Conservation (phyloP, 495 filamentous ascomycete genomes). For the Aspergillus kassunensis region DNA sequence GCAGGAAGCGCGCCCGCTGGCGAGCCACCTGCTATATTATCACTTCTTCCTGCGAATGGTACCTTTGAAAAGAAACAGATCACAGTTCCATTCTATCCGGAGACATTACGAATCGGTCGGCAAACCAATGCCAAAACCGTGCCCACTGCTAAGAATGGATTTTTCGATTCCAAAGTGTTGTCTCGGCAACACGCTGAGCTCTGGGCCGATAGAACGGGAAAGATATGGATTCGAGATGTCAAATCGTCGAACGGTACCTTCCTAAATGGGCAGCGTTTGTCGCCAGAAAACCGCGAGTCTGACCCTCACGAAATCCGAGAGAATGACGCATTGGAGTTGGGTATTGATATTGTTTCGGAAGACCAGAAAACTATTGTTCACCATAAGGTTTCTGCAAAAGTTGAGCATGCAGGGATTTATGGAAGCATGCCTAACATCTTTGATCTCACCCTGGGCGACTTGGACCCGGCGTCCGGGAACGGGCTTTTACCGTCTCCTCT, state of each 20-base stretch:
- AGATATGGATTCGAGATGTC: conserved; percentile 93
- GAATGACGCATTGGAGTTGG: conserved; percentile 83
- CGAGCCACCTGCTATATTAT: conserved; percentile 69
- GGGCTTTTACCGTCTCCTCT: conserved; percentile 61
- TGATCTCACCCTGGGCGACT: conserved; percentile 85
- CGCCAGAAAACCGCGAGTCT: conserved; percentile 88
- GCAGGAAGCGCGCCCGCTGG: conserved; percentile 49
- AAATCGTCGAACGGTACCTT: conserved; percentile 99
- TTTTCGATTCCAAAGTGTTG: conserved; percentile 95
- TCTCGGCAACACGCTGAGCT: conserved; percentile 95
- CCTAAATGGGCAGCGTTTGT: conserved; percentile 87
- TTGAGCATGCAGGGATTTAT: conserved; percentile 87
- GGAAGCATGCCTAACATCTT: conserved; percentile 62
- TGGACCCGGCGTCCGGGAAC: conserved; percentile 67
- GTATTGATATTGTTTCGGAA: conserved; percentile 97
- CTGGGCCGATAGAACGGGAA: conserved; percentile 85
- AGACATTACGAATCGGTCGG: conserved; percentile 85
- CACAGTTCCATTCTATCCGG: conserved; percentile 80
- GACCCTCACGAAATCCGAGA: conserved; percentile 89
- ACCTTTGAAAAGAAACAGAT: conserved; percentile 98
- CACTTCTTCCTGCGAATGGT: conserved; percentile 80
- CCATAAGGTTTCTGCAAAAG: conserved; percentile 93
- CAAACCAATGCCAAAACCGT: conserved; percentile 96
- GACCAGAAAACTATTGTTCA: conserved; percentile 98
- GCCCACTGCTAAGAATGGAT: conserved; percentile 84